Percentiles rank a stretch among this genome's conserved stretches.
Conservation (phyloP, 108 stramenopile species). For the Chaetoceros tenuissimus region DNA sequence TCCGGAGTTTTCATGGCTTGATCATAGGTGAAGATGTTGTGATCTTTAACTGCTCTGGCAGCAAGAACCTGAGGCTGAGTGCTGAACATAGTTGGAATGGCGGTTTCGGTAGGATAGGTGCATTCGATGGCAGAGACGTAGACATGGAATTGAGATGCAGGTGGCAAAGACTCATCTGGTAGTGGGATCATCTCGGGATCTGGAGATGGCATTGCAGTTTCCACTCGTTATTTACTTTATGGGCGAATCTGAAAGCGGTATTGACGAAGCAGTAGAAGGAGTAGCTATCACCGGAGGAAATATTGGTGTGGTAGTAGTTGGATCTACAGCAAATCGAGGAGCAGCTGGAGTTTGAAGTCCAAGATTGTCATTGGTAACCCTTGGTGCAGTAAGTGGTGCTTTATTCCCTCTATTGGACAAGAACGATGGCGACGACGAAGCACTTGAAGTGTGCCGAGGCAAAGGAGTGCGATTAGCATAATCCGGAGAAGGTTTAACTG, state of each 20-base stretch:
- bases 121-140: conserved; percentile 1
- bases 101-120: not conserved
- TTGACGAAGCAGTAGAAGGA: too few species aligned
- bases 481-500: not conserved
- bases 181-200: not conserved
- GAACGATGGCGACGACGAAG: too few species aligned
- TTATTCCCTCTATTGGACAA: too few species aligned
- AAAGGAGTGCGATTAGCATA: not conserved
- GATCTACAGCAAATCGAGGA: too few species aligned
- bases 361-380: too few species aligned
- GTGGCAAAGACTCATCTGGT: not conserved
- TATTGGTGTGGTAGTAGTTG: too few species aligned
- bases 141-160: conserved; percentile 4
- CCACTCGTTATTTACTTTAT: too few species aligned
- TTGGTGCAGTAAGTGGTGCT: too few species aligned
- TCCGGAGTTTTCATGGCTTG: conserved; percentile 12
- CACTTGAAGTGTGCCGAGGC: too few species aligned
- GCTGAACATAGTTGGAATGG: not conserved
- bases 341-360: too few species aligned
- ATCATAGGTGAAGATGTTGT: conserved; percentile 14
- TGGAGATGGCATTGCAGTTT: not conserved
- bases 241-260: too few species aligned
- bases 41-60: conserved; percentile 7
- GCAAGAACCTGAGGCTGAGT: not conserved
- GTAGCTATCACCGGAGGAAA: too few species aligned